phyloP scores from a whole-genome alignment of 495 filamentous ascomycete species.

The Neurospora sublineolata region DNA sequence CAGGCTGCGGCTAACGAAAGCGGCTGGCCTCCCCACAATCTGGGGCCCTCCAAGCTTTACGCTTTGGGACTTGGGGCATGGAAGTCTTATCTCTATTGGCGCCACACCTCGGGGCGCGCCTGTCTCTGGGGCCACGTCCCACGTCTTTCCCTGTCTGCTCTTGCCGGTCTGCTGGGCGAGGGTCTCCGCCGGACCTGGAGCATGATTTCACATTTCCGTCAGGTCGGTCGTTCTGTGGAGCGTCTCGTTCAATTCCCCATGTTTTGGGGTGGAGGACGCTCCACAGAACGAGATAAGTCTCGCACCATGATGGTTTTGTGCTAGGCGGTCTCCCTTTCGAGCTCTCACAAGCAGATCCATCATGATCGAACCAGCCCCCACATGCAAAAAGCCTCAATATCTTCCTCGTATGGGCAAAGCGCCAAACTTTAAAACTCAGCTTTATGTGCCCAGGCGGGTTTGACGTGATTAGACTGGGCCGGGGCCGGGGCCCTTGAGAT shows the following conservation, averaged over 20 bases:
- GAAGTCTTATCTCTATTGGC: conserved; percentile 17
- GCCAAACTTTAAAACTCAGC: not conserved
- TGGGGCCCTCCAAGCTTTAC: conserved; percentile 11
- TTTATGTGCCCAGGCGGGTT: not conserved
- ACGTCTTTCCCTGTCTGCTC: not conserved
- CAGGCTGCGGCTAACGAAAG: not conserved
- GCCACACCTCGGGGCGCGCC: conserved; percentile 12
- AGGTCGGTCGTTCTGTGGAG: not conserved
- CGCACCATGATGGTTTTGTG: conserved; percentile 1
- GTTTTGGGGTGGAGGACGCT: no score
- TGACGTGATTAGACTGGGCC: not conserved
- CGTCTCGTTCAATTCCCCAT: no score
- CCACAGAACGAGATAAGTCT: not conserved
- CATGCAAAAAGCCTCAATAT: not conserved
- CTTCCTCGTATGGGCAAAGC: not conserved
- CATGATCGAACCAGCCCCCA: not conserved
- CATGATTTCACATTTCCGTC: not conserved
- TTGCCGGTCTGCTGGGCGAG: not conserved
- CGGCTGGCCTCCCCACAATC: conserved; percentile 7
- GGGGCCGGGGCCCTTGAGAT: not conserved
- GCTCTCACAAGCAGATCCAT: not conserved
- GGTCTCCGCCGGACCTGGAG: not conserved
- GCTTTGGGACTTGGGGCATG: not conserved
- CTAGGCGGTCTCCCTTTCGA: not conserved
- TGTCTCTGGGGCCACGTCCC: conserved; percentile 12